phyloP scores from a whole-genome alignment of 345 rosid species.

The Brassica nigra region DNA sequence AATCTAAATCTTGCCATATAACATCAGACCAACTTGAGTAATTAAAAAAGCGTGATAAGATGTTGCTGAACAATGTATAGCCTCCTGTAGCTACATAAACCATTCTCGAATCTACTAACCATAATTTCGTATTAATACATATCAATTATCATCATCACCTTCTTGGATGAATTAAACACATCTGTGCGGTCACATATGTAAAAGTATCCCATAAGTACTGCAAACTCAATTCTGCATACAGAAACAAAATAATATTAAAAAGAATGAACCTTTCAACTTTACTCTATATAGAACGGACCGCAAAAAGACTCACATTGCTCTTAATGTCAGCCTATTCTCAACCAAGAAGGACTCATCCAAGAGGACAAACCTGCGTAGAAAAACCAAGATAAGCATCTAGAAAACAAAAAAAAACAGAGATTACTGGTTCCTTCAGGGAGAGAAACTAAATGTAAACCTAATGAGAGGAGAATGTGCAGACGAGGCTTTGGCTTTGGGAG shows the following conservation, averaged over 20 bases:
- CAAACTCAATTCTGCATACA: slow-evolving; percentile 76
- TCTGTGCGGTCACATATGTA: slow-evolving; percentile 93
- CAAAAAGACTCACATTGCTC: slow-evolving; percentile 74
- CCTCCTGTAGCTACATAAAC: neutral
- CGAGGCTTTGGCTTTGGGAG: slow-evolving; percentile 65
- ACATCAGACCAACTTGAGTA: neutral
- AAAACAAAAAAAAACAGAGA: neutral
- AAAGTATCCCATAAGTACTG: slow-evolving; percentile 62
- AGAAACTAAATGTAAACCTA: slow-evolving; percentile 28
- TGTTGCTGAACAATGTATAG: neutral
- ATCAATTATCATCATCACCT: slow-evolving; percentile 53
- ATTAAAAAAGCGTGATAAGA: neutral
- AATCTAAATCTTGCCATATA: neutral
- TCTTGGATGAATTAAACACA: slow-evolving; percentile 70
- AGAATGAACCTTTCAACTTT: neutral
- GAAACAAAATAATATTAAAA: neutral
- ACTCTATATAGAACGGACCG: neutral
- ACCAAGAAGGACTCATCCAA: slow-evolving; percentile 89
- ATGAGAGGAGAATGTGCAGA: slow-evolving; percentile 61
- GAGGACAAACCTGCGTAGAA: slow-evolving; percentile 58
- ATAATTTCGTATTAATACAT: neutral
- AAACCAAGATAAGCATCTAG: neutral
- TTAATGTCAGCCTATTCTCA: slow-evolving; percentile 75
- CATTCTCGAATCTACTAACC: neutral
- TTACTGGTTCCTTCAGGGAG: neutral